These are phyloP conservation scores for Gynostemma pentaphyllum DNA, from an alignment of 306 rosid species.

Conservation along the genomic window DNA sequence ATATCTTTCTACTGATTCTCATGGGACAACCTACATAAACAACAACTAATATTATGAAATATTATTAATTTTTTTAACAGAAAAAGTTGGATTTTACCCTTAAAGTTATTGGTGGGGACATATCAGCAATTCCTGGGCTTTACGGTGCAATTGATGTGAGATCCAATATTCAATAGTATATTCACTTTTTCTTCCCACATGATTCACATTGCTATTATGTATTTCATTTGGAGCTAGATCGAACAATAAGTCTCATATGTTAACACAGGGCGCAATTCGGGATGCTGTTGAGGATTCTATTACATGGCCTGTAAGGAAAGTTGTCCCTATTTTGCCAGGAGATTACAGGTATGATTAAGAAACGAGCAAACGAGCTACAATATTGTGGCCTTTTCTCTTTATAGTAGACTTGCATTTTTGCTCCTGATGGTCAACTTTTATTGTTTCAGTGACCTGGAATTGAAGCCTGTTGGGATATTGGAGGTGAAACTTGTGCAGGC, in stretches of 20 bases:
- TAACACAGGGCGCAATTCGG: constrained; percentile 59
- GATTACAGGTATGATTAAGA: constrained; percentile 63
- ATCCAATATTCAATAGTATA: constrained; percentile 3
- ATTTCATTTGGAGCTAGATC: constrained; percentile 1
- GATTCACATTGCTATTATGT: no score
- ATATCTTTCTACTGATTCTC: neutral
- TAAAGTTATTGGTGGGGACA: constrained; percentile 86
- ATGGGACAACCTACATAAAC: neutral
- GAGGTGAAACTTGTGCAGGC: constrained; percentile 99
- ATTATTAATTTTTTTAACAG: constrained; percentile 32
- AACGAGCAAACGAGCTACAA: neutral
- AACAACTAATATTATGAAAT: neutral
- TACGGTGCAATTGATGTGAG: constrained; percentile 74
- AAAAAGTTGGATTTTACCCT: constrained; percentile 80
- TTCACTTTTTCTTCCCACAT: neutral
- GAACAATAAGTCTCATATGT: constrained; percentile 11
- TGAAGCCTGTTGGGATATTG: constrained; percentile 82
- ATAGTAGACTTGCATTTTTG: neutral
- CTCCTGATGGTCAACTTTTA: constrained; percentile 11
- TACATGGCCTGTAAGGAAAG: constrained; percentile 94
- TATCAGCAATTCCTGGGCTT: constrained; percentile 83
- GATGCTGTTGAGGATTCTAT: constrained; percentile 94
- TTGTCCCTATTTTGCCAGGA: constrained; percentile 86
- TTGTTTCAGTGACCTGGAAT: constrained; percentile 72
- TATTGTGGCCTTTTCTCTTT: constrained; percentile 12